Percentiles rank a stretch among this genome's conserved stretches.
These are phyloP conservation scores for Penicillium concentricum DNA, from an alignment of 2,329 filamentous ascomycete species.

Conservation along the genomic window DNA sequence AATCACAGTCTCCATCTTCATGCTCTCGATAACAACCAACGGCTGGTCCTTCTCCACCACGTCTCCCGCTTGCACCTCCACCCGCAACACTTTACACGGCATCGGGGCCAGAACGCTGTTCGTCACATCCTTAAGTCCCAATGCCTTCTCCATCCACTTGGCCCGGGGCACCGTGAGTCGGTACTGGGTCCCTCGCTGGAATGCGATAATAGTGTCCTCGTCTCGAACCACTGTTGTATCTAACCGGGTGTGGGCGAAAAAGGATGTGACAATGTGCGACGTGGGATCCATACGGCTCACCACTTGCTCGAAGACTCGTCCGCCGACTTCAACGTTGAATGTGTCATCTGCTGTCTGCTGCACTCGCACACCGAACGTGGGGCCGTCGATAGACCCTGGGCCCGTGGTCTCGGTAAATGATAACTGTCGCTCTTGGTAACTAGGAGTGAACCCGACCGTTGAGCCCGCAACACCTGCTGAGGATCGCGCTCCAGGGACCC, in stretches of 20 bases:
- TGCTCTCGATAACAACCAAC: constrained; percentile 85
- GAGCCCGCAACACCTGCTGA: constrained; percentile 33
- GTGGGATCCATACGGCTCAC: constrained; percentile 48
- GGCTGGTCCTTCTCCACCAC: constrained; percentile 80
- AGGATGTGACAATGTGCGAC: constrained; percentile 62
- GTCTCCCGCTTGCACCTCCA: constrained; percentile 81
- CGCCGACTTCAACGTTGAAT: constrained; percentile 53
- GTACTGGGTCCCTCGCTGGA: constrained; percentile 65
- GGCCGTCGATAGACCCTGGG: constrained; percentile 41
- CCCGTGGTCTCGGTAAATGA: constrained; percentile 51
- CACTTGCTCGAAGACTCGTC: constrained; percentile 42
- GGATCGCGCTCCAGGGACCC: constrained; percentile 27
- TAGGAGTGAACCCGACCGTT: constrained; percentile 59
- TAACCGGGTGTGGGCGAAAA: constrained; percentile 78
- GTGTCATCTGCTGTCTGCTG: constrained; percentile 49
- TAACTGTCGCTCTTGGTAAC: constrained; percentile 63
- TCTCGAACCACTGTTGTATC: constrained; percentile 70
- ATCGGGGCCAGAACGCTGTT: constrained; percentile 90
- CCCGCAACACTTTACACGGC: constrained; percentile 93
- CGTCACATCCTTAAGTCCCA: constrained; percentile 75
- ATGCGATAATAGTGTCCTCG: constrained; percentile 63
- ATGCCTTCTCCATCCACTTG: constrained; percentile 80
- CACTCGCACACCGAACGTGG: constrained; percentile 49
- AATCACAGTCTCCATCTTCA: constrained; percentile 89
- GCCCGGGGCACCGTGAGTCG: constrained; percentile 59